Evolutionary conservation across 1,284 basidiomycete species (phyloP).

Genomic region (Neonothopanus nambi): DNA sequence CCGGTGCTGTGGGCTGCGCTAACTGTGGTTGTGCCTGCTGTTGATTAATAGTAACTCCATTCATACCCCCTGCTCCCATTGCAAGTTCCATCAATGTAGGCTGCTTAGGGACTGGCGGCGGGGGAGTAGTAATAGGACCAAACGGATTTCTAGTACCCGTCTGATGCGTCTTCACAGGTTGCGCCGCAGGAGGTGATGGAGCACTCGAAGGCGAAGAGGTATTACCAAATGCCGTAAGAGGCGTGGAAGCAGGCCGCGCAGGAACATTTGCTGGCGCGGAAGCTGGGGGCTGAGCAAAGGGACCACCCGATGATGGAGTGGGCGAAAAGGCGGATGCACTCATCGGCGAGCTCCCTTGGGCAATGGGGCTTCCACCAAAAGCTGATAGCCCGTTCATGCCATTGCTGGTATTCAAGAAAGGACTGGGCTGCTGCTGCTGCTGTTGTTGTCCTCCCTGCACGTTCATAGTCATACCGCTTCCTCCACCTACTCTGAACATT

Average conservation of each 20-base stretch:
- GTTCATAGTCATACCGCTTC: too few relatives aligned
- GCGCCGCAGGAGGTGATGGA: slow-evolving; percentile 44
- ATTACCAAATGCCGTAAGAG: slow-evolving; percentile 43
- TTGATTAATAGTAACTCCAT: slow-evolving; percentile 23
- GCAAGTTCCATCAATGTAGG: slow-evolving; percentile 84
- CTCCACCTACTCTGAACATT: slow-evolving; percentile 32
- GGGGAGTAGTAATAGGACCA: slow-evolving; percentile 69
- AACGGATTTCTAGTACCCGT: slow-evolving; percentile 97
- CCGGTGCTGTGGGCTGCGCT: slow-evolving; percentile 17
- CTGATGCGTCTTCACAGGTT: slow-evolving; percentile 81
- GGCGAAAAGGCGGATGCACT: slow-evolving; percentile 21
- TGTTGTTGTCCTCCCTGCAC: not conserved
- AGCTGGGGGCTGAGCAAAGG: slow-evolving; percentile 16
- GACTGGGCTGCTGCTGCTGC: slow-evolving; percentile 17
- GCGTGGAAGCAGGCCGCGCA: slow-evolving; percentile 68
- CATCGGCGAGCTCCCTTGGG: slow-evolving; percentile 13
- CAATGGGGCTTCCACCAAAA: slow-evolving; percentile 4
- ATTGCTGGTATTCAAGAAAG: slow-evolving; percentile 11
- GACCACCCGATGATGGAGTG: slow-evolving; percentile 13
- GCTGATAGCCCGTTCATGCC: slow-evolving; percentile 17
- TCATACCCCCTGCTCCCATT: slow-evolving; percentile 40
- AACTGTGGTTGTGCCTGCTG: slow-evolving; percentile 28
- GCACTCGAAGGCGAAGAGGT: slow-evolving; percentile 24
- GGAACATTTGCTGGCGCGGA: slow-evolving; percentile 32
- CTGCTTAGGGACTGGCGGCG: slow-evolving; percentile 70